phyloP scores from a whole-genome alignment of 495 filamentous ascomycete species.

The Podospora didyma region DNA sequence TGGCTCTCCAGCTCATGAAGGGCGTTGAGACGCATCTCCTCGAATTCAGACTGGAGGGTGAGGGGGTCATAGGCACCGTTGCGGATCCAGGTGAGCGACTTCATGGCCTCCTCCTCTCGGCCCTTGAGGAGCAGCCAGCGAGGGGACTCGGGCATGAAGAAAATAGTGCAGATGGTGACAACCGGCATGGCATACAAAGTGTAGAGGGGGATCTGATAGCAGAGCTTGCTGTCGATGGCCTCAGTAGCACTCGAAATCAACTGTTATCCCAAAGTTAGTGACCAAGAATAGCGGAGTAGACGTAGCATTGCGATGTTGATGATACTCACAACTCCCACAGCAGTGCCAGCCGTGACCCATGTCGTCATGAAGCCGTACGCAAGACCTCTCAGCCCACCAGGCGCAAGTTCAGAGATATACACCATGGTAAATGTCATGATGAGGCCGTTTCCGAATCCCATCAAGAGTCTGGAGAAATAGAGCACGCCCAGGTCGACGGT shows the following conservation, averaged over 20 bases:
- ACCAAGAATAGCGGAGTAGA: no score
- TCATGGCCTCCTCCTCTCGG: constrained; percentile 3
- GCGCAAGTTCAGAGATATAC: constrained; percentile 6
- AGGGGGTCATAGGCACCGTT: constrained; percentile 8
- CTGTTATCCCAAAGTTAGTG: background rate
- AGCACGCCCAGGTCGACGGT: background rate
- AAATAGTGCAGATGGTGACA: background rate
- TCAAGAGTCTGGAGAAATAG: constrained; percentile 3
- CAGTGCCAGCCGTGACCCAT: constrained; percentile 2
- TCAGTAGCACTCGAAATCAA: background rate
- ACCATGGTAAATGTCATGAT: constrained; percentile 5
- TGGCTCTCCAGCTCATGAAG: constrained; percentile 4
- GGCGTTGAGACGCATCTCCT: constrained; percentile 8
- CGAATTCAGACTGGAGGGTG: constrained; percentile 6
- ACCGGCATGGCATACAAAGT: constrained; percentile 1
- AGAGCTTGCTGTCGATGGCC: constrained; percentile 1
- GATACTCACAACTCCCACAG: constrained; percentile 1
- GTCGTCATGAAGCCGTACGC: constrained; percentile 8
- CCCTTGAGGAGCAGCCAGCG: constrained; percentile 10
- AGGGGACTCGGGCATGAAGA: constrained; percentile 4
- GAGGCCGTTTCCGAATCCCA: constrained; percentile 9
- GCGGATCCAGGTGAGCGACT: constrained; percentile 9
- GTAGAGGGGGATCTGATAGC: constrained; percentile 4
- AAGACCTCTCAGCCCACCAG: constrained; percentile 1
- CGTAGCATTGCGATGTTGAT: background rate